Conservation (phyloP, 2,329 filamentous ascomycete species). For the Colletotrichum neosansevieriae region DNA sequence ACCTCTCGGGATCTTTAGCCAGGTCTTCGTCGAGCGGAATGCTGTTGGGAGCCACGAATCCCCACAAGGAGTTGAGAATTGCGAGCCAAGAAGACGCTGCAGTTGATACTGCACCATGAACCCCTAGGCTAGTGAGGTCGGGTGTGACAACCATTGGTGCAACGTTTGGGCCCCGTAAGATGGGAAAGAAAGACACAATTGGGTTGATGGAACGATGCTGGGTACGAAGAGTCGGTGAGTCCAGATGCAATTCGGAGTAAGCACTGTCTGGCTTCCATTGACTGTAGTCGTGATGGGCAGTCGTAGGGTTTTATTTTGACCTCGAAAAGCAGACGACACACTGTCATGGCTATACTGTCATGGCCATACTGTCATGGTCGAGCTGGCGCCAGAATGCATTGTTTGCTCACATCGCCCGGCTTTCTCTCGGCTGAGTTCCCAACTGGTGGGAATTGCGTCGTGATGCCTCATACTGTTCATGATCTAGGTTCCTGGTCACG, state of each 20-base stretch:
- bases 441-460: not conserved
- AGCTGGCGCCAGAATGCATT: not conserved
- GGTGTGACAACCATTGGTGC: conserved; percentile 15
- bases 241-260: not conserved
- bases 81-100: conserved; percentile 9
- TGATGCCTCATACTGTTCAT: not conserved
- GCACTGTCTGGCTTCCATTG: conserved; percentile 19
- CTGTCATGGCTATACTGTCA: not conserved
- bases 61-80: conserved; percentile 25
- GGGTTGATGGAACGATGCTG: conserved; percentile 8
- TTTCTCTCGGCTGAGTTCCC: not conserved
- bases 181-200: conserved; percentile 1
- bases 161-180: not conserved
- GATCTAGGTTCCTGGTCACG: not conserved
- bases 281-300: conserved; percentile 13
- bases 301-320: conserved; percentile 21
- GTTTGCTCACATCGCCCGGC: not conserved
- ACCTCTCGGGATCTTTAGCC: conserved; percentile 24
- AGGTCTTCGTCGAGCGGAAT: conserved; percentile 26
- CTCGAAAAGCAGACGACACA: not conserved
- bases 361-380: not conserved
- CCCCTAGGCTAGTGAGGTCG: conserved; percentile 15
- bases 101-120: conserved; percentile 14
- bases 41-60: conserved; percentile 5
- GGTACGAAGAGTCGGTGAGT: conserved; percentile 29